phyloP scores from a whole-genome alignment of 2,329 filamentous ascomycete genomes.

The Bipolaris cookei region DNA sequence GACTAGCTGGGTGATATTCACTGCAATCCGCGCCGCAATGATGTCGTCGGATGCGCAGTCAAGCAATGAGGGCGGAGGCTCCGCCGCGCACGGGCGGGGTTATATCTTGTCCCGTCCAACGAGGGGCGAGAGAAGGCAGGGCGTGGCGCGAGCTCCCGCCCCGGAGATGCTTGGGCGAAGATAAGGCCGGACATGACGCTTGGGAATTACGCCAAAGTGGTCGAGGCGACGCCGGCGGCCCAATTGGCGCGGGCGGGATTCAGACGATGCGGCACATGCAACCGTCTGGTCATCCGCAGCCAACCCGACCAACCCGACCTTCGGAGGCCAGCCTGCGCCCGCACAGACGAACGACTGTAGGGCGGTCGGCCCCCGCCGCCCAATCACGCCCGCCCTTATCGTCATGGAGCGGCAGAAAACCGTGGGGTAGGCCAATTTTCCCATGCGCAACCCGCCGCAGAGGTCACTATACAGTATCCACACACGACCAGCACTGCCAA shows the following conservation, averaged over 20 bases:
- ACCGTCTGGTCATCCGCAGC: slow-evolving; percentile 35
- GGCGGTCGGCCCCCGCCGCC: slow-evolving; percentile 34
- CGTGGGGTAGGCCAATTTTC: slow-evolving; percentile 48
- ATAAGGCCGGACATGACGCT: slow-evolving; percentile 46
- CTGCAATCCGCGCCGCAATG: slow-evolving; percentile 15
- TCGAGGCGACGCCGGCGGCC: slow-evolving; percentile 28
- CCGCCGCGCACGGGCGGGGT: slow-evolving; percentile 36
- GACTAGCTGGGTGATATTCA: slow-evolving; percentile 10
- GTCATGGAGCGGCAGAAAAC: slow-evolving; percentile 42
- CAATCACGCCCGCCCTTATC: slow-evolving; percentile 26
- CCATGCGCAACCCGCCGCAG: slow-evolving; percentile 33
- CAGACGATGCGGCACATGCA: slow-evolving; percentile 33
- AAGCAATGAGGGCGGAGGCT: slow-evolving; percentile 17
- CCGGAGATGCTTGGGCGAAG: slow-evolving; percentile 26
- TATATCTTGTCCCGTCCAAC: slow-evolving; percentile 36
- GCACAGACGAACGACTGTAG: slow-evolving; percentile 23
- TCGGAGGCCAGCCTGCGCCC: slow-evolving; percentile 38
- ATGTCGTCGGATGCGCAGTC: slow-evolving; percentile 29
- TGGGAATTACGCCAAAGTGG: slow-evolving; percentile 43
- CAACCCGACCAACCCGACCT: slow-evolving; percentile 43
- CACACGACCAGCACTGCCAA: slow-evolving; percentile 22
- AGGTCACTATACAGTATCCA: slow-evolving; percentile 27
- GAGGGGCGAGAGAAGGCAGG: slow-evolving; percentile 16
- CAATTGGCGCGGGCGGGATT: slow-evolving; percentile 36
- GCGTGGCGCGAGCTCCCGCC: slow-evolving; percentile 28